Conservation (phyloP, 208 protist genomes). For the Trypanosoma mega region DNA sequence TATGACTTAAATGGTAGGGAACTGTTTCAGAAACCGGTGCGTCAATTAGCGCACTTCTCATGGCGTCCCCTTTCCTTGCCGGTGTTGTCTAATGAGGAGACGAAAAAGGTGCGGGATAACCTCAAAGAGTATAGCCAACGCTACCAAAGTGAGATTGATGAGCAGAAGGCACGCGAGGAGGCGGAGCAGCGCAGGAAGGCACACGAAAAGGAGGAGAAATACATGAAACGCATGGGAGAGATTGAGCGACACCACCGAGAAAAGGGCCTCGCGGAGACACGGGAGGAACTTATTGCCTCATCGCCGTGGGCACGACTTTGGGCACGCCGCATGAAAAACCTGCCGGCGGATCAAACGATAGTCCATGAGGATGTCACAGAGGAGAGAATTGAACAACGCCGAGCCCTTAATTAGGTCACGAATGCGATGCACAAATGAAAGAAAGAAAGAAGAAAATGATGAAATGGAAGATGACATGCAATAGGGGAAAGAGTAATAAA, state of each 20-base stretch:
- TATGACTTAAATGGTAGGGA: constrained; percentile 78
- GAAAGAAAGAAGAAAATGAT: too few relatives aligned
- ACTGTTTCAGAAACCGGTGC: constrained; percentile 57
- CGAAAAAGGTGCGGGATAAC: constrained; percentile 47
- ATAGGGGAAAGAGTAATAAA: too few relatives aligned
- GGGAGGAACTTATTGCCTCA: constrained; percentile 54
- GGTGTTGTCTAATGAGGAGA: constrained; percentile 55
- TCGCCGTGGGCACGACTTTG: constrained; percentile 76
- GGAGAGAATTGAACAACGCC: constrained; percentile 52
- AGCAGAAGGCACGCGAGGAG: constrained; percentile 43
- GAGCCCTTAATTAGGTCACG: constrained; percentile 19
- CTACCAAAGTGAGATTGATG: constrained; percentile 55
- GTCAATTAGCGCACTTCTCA: constrained; percentile 80
- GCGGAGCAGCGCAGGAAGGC: constrained; percentile 38
- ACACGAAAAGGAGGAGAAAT: constrained; percentile 67
- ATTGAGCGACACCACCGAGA: constrained; percentile 49
- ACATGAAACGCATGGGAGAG: constrained; percentile 74
- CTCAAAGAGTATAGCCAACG: constrained; percentile 61
- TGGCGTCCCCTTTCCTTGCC: constrained; percentile 86
- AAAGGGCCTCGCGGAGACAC: constrained; percentile 46
- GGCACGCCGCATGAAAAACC: constrained; percentile 56
- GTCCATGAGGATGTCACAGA: constrained; percentile 77
- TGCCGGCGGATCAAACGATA: constrained; percentile 64
- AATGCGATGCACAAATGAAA: neutral
- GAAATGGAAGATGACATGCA: too few relatives aligned